phyloP scores from a whole-genome alignment of 345 rosid species.

The Crucihimalaya himalaica region DNA sequence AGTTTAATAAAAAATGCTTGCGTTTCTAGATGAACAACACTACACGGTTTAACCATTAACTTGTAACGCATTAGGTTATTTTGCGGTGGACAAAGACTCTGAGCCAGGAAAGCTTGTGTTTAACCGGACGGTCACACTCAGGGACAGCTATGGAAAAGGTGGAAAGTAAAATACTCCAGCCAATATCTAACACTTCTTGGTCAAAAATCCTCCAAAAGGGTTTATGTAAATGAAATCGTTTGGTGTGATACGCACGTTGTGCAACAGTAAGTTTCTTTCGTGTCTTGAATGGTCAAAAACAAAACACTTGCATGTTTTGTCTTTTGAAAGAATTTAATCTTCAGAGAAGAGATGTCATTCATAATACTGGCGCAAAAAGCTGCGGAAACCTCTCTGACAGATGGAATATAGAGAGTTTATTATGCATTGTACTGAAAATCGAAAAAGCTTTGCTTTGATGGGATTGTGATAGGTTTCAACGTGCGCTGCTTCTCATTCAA shows the following conservation, averaged over 20 bases:
- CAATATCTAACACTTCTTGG: conserved; percentile 6
- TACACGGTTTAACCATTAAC: background rate
- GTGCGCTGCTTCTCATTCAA: conserved; percentile 15
- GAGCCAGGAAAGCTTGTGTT: conserved; percentile 72
- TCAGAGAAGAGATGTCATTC: background rate
- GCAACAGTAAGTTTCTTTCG: background rate
- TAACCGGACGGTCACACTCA: conserved; percentile 80
- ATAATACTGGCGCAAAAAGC: too few species aligned
- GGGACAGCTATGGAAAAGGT: conserved; percentile 54
- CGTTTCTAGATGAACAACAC: background rate
- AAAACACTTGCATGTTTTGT: background rate
- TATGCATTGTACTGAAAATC: conserved; percentile 2
- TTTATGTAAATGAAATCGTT: conserved; percentile 16
- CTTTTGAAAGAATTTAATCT: background rate
- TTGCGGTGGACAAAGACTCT: conserved; percentile 73
- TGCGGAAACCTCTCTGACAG: background rate
- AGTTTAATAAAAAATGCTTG: background rate
- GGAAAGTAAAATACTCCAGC: conserved; percentile 45
- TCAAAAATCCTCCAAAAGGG: background rate
- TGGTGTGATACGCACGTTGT: conserved; percentile 21
- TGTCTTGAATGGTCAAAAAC: background rate
- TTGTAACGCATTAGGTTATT: conserved; percentile 65
- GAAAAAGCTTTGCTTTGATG: conserved; percentile 22
- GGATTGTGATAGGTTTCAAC: conserved; percentile 17
- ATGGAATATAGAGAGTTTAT: conserved; percentile 1